A percentile compares a stretch with the other conserved stretches of the same genome.
phyloP scores from a whole-genome alignment of 1,284 basidiomycete genomes.

The Waitea zeae region DNA sequence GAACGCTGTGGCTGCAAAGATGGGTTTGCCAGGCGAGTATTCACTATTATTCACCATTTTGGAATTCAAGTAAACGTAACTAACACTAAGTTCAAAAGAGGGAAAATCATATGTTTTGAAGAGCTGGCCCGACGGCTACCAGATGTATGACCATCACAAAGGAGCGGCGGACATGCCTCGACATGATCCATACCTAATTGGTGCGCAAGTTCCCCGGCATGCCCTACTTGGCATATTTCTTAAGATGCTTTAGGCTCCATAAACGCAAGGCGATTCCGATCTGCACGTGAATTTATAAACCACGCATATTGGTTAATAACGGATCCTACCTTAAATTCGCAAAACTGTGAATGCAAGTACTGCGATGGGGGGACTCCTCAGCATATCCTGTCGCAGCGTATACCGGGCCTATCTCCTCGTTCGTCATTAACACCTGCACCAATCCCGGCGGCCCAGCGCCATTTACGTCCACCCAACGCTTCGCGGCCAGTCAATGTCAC shows the following conservation, averaged over 20 bases:
- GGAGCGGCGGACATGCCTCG: slow-evolving; percentile 31
- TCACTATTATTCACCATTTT: background rate
- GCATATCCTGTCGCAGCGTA: background rate
- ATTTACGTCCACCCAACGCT: slow-evolving; percentile 6
- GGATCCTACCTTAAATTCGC: slow-evolving; percentile 26
- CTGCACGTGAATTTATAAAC: slow-evolving; percentile 63
- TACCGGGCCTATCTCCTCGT: background rate
- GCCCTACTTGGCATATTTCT: slow-evolving; percentile 1
- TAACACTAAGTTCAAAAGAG: slow-evolving; percentile 15
- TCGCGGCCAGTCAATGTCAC: background rate
- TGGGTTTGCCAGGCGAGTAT: slow-evolving; percentile 29
- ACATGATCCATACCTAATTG: slow-evolving; percentile 62
- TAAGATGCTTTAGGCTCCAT: slow-evolving; percentile 25
- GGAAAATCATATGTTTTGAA: slow-evolving; percentile 41
- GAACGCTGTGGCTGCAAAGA: slow-evolving; percentile 31
- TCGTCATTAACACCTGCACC: background rate
- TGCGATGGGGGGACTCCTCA: slow-evolving; percentile 32
- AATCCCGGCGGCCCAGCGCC: background rate
- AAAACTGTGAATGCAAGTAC: slow-evolving; percentile 62
- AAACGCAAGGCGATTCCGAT: slow-evolving; percentile 41
- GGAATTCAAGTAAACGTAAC: slow-evolving; percentile 1
- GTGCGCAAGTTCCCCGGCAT: slow-evolving; percentile 19
- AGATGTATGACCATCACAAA: slow-evolving; percentile 61
- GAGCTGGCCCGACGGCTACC: slow-evolving; percentile 47
- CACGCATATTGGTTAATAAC: slow-evolving; percentile 65